Percentiles rank a stretch among this genome's conserved stretches.
phyloP scores from a whole-genome alignment of 2,329 filamentous ascomycete genomes.

The Lachnellula suecica region DNA sequence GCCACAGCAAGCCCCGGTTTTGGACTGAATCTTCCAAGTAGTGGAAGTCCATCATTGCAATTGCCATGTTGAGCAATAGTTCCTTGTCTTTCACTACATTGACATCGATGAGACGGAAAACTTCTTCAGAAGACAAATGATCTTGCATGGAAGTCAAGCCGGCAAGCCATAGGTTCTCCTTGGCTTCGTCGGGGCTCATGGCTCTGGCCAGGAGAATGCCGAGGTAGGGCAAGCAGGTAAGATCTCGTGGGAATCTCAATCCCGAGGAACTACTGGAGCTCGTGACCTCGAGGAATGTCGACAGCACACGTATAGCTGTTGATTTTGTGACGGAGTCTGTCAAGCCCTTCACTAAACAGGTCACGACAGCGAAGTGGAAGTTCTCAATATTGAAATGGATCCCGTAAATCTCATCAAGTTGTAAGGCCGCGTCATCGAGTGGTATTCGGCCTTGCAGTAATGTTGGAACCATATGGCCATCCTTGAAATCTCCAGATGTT shows the following conservation, averaged over 20 bases:
- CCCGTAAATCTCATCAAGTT: constrained; percentile 64
- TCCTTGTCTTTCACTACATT: constrained; percentile 56
- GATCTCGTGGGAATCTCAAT: constrained; percentile 27
- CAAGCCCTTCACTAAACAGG: constrained; percentile 62
- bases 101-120: constrained; percentile 44
- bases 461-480: constrained; percentile 57
- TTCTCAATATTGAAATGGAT: constrained; percentile 63
- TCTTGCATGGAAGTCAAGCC: constrained; percentile 49
- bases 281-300: constrained; percentile 58
- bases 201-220: constrained; percentile 58
- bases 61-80: constrained; percentile 60
- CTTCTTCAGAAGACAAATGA: constrained; percentile 37
- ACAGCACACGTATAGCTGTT: constrained; percentile 59
- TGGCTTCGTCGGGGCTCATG: constrained; percentile 56
- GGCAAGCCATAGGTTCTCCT: constrained; percentile 61
- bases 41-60: constrained; percentile 66
- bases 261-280: constrained; percentile 31
- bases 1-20: constrained; percentile 56
- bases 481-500: constrained; percentile 57
- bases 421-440: constrained; percentile 60
- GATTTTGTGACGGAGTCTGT: constrained; percentile 60
- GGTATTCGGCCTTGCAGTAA: constrained; percentile 60
- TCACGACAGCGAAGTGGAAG: constrained; percentile 67
- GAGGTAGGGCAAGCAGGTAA: constrained; percentile 51
- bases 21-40: constrained; percentile 63